These are phyloP conservation scores for Diplodia mutila DNA, from an alignment of 2,329 filamentous ascomycete genomes.

Conservation along the genomic window DNA sequence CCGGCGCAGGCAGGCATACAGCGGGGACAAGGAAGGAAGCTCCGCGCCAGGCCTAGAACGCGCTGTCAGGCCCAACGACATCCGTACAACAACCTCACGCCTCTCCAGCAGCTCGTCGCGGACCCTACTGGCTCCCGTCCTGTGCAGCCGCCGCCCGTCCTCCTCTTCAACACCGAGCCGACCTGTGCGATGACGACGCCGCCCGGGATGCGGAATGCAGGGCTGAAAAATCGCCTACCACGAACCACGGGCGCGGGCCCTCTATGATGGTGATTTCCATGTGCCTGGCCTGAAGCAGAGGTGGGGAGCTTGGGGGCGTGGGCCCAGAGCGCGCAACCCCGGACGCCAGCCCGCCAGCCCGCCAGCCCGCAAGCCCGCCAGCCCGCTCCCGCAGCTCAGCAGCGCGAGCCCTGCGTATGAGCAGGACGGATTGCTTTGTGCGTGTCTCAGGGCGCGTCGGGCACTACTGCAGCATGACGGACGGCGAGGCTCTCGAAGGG, in stretches of 20 bases:
- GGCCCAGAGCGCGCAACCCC: not conserved
- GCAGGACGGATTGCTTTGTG: not conserved
- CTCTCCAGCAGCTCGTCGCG: not conserved
- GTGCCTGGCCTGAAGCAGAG: constrained; percentile 1
- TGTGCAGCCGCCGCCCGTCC: not conserved
- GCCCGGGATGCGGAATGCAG: constrained; percentile 12
- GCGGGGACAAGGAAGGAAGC: not conserved
- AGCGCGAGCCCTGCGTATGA: not conserved
- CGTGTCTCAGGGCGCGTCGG: not conserved
- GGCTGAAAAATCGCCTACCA: constrained; percentile 9
- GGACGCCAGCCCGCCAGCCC: not conserved
- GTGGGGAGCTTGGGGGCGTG: not conserved
- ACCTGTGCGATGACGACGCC: constrained; percentile 19
- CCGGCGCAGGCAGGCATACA: not conserved
- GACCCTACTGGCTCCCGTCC: not conserved
- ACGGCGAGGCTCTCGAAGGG: not conserved
- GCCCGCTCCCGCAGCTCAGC: not conserved
- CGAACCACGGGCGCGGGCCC: constrained; percentile 1
- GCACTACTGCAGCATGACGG: constrained; percentile 22
- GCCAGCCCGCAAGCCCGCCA: not conserved
- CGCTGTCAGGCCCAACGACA: not conserved
- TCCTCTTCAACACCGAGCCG: not conserved
- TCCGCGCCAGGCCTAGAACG: constrained; percentile 15
- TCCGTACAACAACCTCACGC: constrained; percentile 3
- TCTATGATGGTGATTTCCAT: constrained; percentile 9